Evolutionary conservation across 768 basidiomycete genomes (phyloP), one percentile per base, ranked within the genome.

Genomic region (Rhodotorula sphaerocarpa): DNA sequence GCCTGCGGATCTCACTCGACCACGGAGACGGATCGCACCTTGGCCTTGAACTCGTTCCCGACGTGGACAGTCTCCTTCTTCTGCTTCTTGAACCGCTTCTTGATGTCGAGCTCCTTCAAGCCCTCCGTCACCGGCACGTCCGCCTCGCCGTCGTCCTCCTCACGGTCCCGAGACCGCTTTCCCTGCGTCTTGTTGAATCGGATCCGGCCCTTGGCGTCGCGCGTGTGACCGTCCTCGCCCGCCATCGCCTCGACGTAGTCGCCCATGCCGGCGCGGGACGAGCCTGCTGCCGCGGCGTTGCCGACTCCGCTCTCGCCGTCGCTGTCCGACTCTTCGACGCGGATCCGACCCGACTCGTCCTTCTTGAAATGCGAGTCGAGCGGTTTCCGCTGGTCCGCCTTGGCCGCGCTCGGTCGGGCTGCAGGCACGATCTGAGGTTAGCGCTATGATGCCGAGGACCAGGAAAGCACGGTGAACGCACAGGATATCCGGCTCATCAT

Each of bases 121-220:
- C 75, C 78, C 42, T 73, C 85, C 54, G 66, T 68, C 18, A 69
- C 54, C 0, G 61, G 56, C 14, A 52, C 59, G 20, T 70, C 64
- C 5, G 50, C 64, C 31, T 77, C 79, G 10, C 80, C 83, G 10
- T 78, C 78, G 61, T 84, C 82, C 55, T 84, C 84, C 53, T 86
- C 81, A 21, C 21, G 4, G 63, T 90, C 77, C 61, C 70, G 51
- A 10, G 31, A 51, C 2, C 90, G 84, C 75, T 93, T 91, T 76
- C 92, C 97, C 42, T 90, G 96, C 72, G 93, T 86, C 75, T 95
- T 96, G 79, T 95, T 89, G 77, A 97, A 96, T 75, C 90, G 92
- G 73, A 97, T 76, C 57, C 82, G 83, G 9, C 95, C 95, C 65
- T 83, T 84, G 2, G 84, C 79, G 28, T 89, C 88, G 33, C 92